Conservation (phyloP, 106 monocot species). For the Triglochin maritima region DNA sequence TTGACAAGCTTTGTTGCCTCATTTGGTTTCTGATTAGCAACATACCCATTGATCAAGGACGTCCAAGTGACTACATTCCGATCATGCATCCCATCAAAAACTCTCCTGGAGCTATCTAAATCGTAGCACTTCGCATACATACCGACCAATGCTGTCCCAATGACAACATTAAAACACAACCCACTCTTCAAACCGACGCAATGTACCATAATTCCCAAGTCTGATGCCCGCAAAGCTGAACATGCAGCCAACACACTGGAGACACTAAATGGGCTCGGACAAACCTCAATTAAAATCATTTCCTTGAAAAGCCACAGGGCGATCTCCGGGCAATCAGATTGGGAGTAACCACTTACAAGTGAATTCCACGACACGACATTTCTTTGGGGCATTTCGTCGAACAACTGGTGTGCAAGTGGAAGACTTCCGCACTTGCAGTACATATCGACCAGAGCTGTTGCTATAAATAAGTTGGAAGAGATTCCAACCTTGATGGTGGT, state of each 20-base stretch:
- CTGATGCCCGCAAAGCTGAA: not conserved
- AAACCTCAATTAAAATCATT: slow-evolving; percentile 12
- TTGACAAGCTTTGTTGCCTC: slow-evolving; percentile 31
- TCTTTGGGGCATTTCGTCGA: slow-evolving; percentile 33
- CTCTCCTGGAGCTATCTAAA: slow-evolving; percentile 18
- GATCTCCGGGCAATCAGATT: not conserved
- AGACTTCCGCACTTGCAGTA: slow-evolving; percentile 19
- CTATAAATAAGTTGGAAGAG: slow-evolving; percentile 26
- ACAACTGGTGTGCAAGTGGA: slow-evolving; percentile 17
- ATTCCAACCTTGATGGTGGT: slow-evolving; percentile 27
- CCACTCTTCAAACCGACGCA: slow-evolving; percentile 25
- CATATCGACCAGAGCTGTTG: slow-evolving; percentile 20
- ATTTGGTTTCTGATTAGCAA: not conserved
- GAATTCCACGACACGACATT: slow-evolving; percentile 37
- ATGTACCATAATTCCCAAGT: slow-evolving; percentile 20
- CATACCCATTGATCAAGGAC: slow-evolving; percentile 36
- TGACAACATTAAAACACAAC: slow-evolving; percentile 25
- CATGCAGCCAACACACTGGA: slow-evolving; percentile 28
- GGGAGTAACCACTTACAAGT: slow-evolving; percentile 25
- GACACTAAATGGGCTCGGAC: slow-evolving; percentile 19
- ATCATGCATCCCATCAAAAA: slow-evolving; percentile 45
- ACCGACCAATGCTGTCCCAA: slow-evolving; percentile 36
- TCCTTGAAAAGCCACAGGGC: slow-evolving; percentile 9
- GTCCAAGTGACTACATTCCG: slow-evolving; percentile 49
- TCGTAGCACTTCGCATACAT: slow-evolving; percentile 33